phyloP scores from a whole-genome alignment of 768 basidiomycete species.

The Mycena pura region DNA sequence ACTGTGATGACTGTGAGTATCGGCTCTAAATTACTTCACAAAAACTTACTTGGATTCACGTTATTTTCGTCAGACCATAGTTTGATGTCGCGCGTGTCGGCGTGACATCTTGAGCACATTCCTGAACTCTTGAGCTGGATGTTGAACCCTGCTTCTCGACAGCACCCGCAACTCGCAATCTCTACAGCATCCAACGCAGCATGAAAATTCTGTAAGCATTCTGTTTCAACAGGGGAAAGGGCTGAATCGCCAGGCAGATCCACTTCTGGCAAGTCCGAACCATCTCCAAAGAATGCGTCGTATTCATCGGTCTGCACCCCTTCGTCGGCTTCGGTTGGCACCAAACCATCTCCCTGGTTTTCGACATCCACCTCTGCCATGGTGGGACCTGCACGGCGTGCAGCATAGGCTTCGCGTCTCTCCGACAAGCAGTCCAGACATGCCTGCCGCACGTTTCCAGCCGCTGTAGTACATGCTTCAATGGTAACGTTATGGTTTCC shows the following conservation, averaged over 20 bases:
- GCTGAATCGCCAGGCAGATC: slow-evolving; percentile 1
- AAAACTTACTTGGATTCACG: neutral
- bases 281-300: neutral
- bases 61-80: slow-evolving; percentile 4
- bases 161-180: neutral
- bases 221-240: neutral
- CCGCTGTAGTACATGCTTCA: neutral
- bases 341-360: neutral
- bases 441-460: neutral
- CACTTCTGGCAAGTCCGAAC: neutral
- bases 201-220: neutral
- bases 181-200: neutral
- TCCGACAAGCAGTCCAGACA: neutral
- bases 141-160: neutral
- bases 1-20: neutral
- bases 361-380: neutral
- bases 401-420: neutral
- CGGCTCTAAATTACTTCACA: too few relatives aligned
- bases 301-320: slow-evolving; percentile 3
- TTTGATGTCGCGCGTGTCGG: neutral
- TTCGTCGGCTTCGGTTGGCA: neutral
- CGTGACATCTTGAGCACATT: neutral
- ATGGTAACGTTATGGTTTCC: neutral
- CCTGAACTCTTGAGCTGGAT: neutral
- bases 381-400: neutral